phyloP scores from a whole-genome alignment of 257 asterid species.

The Gentiana macrophylla region DNA sequence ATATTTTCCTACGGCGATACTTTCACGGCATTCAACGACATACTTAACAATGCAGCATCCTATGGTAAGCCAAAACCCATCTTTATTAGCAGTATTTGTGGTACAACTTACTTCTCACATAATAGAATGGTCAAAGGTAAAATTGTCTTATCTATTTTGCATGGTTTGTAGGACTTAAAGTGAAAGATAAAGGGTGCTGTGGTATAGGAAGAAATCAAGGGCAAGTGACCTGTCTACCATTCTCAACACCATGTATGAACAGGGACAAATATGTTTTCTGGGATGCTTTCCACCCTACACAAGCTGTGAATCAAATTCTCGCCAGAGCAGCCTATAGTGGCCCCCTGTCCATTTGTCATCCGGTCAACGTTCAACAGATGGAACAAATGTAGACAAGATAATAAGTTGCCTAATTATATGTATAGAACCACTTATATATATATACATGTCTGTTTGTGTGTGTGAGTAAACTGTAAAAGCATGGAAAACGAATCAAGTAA shows the following conservation, averaged over 20 bases:
- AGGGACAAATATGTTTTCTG: conserved; percentile 52
- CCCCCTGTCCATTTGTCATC: conserved; percentile 38
- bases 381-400: conserved; percentile 13
- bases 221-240: conserved; percentile 60
- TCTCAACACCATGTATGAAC: conserved; percentile 40
- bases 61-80: conserved; percentile 29
- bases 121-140: no score
- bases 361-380: conserved; percentile 51
- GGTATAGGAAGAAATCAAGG: conserved; percentile 67
- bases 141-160: no score
- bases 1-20: conserved; percentile 49
- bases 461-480: no score
- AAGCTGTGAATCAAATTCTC: conserved; percentile 40
- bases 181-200: conserved; percentile 56
- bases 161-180: conserved; percentile 37
- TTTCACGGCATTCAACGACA: conserved; percentile 39
- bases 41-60: conserved; percentile 34
- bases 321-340: conserved; percentile 48
- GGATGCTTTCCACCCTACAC: conserved; percentile 89
- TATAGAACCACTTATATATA: no score
- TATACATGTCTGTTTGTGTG: no score
- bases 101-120: no score
- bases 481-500: no score
- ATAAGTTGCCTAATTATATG: no score
- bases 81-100: no score